Evolutionary conservation across 108 stramenopile genomes (phyloP).

Genomic region (Chaetoceros tenuissimus): DNA sequence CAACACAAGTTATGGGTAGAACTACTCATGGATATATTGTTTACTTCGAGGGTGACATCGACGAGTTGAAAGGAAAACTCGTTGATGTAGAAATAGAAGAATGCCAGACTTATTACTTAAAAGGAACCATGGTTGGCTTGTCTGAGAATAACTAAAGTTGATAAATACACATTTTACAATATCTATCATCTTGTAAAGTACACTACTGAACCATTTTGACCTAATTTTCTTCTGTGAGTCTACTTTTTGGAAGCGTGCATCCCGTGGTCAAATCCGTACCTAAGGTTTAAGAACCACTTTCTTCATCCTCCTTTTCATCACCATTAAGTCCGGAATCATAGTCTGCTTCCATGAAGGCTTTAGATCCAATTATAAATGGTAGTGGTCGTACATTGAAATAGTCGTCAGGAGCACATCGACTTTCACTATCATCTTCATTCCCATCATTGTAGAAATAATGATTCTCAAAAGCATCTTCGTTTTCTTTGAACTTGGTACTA

Average conservation of each 20-base stretch:
- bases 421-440: neutral
- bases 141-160: neutral
- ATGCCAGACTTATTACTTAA: slow-evolving; percentile 66
- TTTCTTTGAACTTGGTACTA: neutral
- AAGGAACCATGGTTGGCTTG: slow-evolving; percentile 31
- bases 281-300: neutral
- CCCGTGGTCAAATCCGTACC: no score
- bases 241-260: no score
- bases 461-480: neutral
- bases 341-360: slow-evolving; percentile 30
- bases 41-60: slow-evolving; percentile 86
- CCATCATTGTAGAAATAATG: neutral
- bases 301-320: neutral
- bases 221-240: no score
- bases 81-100: slow-evolving; percentile 72
- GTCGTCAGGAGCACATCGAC: slow-evolving; percentile 4
- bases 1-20: slow-evolving; percentile 88
- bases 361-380: slow-evolving; percentile 25
- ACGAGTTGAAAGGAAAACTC: slow-evolving; percentile 74
- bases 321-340: neutral
- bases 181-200: neutral
- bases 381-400: slow-evolving; percentile 28
- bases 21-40: slow-evolving; percentile 88
- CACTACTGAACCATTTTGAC: no score
- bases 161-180: neutral